Conservation (phyloP, 1,139 yeast genomes). For the Lizanozyma gosingica region DNA sequence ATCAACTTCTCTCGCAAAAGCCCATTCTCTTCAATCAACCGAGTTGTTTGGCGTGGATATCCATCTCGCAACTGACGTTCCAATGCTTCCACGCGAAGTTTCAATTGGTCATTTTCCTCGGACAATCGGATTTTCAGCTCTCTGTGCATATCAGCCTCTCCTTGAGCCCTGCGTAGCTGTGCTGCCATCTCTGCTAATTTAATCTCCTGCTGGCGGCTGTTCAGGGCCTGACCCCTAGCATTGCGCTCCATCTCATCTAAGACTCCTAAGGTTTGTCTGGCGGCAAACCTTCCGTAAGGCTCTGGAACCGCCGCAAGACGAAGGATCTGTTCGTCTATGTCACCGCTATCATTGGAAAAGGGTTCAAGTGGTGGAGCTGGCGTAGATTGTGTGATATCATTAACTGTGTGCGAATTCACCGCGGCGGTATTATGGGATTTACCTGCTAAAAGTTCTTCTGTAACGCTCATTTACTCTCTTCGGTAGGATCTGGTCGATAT, state of each 20-base stretch:
- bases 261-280: background rate
- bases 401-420: no score
- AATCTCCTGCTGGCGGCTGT: background rate
- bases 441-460: no score
- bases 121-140: background rate
- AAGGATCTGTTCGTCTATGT: background rate
- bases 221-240: background rate
- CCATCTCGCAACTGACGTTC: background rate
- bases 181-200: background rate
- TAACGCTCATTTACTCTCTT: no score
- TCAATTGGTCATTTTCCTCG: background rate
- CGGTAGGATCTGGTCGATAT: no score
- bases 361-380: background rate
- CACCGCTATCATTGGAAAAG: background rate
- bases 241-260: background rate
- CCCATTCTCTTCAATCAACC: conserved; percentile 18
- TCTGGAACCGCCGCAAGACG: background rate
- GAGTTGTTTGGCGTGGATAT: background rate
- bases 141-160: background rate
- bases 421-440: no score
- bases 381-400: no score
- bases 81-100: background rate
- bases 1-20: conserved; percentile 24
- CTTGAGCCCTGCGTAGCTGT: background rate
- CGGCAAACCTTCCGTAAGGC: background rate